phyloP scores from a whole-genome alignment of 2,329 filamentous ascomycete genomes.

The Dothidotthia symphoricarpi region DNA sequence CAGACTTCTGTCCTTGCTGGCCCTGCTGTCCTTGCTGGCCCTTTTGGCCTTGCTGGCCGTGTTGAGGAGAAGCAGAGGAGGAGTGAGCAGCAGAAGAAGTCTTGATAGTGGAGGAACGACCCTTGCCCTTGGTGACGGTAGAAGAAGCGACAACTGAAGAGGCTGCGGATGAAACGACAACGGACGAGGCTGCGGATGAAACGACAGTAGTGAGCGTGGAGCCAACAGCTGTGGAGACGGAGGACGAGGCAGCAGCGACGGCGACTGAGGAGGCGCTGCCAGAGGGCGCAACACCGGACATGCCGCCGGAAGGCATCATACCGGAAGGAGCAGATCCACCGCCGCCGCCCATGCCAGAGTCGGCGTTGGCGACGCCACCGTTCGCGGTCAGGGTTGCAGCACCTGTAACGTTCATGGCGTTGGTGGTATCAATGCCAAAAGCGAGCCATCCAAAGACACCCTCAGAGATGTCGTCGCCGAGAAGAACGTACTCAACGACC shows the following conservation, averaged over 20 bases:
- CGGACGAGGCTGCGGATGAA: slow-evolving; percentile 4
- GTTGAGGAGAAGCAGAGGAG: slow-evolving; percentile 1
- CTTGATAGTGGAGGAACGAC: no score
- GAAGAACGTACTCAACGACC: slow-evolving; percentile 57
- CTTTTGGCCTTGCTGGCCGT: slow-evolving; percentile 3
- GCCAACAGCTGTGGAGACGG: slow-evolving; percentile 4
- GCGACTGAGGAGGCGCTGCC: slow-evolving; percentile 4
- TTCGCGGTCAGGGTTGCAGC: slow-evolving; percentile 27
- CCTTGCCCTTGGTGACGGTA: no score
- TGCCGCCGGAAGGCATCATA: slow-evolving; percentile 3
- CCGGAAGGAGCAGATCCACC: slow-evolving; percentile 12
- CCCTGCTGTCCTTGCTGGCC: slow-evolving; percentile 6
- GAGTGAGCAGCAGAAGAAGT: slow-evolving; percentile 1
- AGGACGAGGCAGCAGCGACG: not conserved
- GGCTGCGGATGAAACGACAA: not conserved
- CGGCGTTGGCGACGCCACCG: slow-evolving; percentile 30
- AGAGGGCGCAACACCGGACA: slow-evolving; percentile 4
- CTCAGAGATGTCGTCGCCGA: slow-evolving; percentile 50
- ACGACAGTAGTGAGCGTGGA: slow-evolving; percentile 8
- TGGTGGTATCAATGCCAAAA: slow-evolving; percentile 30
- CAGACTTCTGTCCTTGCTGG: slow-evolving; percentile 2
- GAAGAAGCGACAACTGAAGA: slow-evolving; percentile 2
- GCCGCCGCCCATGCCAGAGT: slow-evolving; percentile 16
- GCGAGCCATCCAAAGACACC: slow-evolving; percentile 38
- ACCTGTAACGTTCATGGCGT: slow-evolving; percentile 28